Evolutionary conservation across 2,329 filamentous ascomycete species (phyloP), one percentile per base, ranked within the genome.

Genomic region (Ceratocystis eucalypticola): DNA sequence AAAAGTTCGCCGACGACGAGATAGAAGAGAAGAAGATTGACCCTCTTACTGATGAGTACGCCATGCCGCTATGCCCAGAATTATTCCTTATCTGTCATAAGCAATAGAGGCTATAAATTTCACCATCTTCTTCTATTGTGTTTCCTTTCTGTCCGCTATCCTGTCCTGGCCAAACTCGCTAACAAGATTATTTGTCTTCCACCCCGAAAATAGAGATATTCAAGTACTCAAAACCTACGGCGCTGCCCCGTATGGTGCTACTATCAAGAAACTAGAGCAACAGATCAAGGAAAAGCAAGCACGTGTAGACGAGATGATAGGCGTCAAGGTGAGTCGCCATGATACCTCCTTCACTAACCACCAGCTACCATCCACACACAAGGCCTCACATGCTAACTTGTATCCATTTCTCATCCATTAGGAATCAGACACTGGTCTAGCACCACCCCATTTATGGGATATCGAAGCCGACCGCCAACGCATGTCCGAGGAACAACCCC

Each of bases 1-100:
- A 97, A 84, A 92, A 87, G 75, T 99, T 90, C 75, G 93, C 88
- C 74, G 94, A 99, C 74, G 94, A 99, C 73, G 94, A 97, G 77
- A 82, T 92, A 77, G 91, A 96, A 76, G 94, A 99, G 84, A 99
- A 99, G 88, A 99, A 99, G 85, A 99, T 99, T 75, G 93, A 91
- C 68, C 94, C 94, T 71, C 81, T 99, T 69, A 88, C 92, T 71
- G 94, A 97, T 80, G 94, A 97, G 93, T 96, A 41, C 37, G 37
- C 37, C 10, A 41, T 41, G 37, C 37, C 37, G 1, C 37, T 12
- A 41, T 5, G 37, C 37, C 37, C 37, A 15, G 12, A 15, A 41
- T 15, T 41, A 15, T 41, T 15, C 37, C 37, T 2, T 41, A 12
- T 41, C 37, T 12, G 3, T 12, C 37, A 41, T 41, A 5, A 41